Evolutionary conservation across 768 basidiomycete species (phyloP).

Genomic region (Rubroboletus pulcherrimus): DNA sequence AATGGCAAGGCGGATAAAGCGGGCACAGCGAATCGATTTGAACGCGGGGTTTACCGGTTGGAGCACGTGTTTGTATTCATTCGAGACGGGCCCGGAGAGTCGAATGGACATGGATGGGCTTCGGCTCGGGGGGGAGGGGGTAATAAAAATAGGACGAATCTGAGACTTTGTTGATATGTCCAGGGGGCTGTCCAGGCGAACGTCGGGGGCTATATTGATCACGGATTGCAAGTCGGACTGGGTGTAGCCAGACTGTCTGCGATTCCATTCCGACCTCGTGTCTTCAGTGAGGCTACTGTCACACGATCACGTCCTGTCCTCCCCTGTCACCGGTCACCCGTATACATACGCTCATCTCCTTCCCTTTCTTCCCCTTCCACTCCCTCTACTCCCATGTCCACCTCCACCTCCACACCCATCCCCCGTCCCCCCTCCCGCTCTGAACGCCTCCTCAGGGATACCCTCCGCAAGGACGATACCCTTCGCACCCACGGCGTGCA

Average conservation of each 20-base stretch:
- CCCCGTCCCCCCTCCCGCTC: slow-evolving; percentile 47
- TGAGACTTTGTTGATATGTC: not conserved
- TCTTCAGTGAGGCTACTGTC: slow-evolving; percentile 15
- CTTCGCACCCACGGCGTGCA: slow-evolving; percentile 29
- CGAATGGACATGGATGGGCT: no score
- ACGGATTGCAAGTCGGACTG: not conserved
- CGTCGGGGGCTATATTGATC: not conserved
- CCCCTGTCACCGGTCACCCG: slow-evolving; percentile 17
- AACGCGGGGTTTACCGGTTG: no score
- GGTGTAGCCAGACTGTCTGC: not conserved
- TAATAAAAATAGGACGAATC: not conserved
- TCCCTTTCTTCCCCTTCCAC: slow-evolving; percentile 6
- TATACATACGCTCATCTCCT: slow-evolving; percentile 20
- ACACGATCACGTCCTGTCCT: slow-evolving; percentile 26
- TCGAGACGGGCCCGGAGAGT: no score
- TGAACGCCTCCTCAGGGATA: slow-evolving; percentile 53
- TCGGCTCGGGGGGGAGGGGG: no score
- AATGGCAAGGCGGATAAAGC: no score
- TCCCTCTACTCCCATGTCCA: slow-evolving; percentile 14
- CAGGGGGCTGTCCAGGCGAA: not conserved
- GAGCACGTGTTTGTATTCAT: no score
- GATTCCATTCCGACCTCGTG: slow-evolving; percentile 13
- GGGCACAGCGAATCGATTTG: no score
- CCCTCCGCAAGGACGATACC: slow-evolving; percentile 48
- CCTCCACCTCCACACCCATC: slow-evolving; percentile 10